Evolutionary conservation across 768 basidiomycete species (phyloP), one percentile per base, ranked within the genome.

Genomic region (Leccinum broughii): DNA sequence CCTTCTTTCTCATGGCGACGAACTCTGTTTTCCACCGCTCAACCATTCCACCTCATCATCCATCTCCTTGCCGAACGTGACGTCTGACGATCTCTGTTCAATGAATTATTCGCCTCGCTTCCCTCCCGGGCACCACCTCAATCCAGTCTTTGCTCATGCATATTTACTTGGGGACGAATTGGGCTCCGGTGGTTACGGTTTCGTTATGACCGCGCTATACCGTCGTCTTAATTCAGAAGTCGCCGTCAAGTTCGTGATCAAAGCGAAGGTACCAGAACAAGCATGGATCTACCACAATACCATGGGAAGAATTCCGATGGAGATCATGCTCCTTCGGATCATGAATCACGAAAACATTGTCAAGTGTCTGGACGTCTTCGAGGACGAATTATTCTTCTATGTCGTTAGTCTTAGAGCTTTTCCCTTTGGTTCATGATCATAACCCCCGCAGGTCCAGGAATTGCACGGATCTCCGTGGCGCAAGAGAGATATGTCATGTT

Each of bases 161-260:
- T 93, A 91, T 66, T 70, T 77, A 39, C 83, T 91, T 24, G 83
- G 82, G 39, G 90, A 90, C 64, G 88, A 92, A 70, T 81, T 98
- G 26, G 95, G 95, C 46, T 86, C 87, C 10, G 95, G 95, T 49
- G 95, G 95, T 17, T 98, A 95, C 70, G 95, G 95, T 2, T 97
- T 98, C 71, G 95, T 98, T 28, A 91, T 96, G 83, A 89, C 90
- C 3, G 94, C 93, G 10, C 76, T 79, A 37, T 85, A 92, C 69
- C 85, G 83, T 14, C 66, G 64, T 32, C 80, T 83, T 51, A 80
- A 80, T 0, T 73, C 78, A 59, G 90, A 94, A 70, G 94, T 95
- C 56, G 95, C 95, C 0, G 90, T 97, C 74, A 98, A 98, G 76
- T 97, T 98, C 73, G 94, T 98, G 69, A 85, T 90, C 77, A 95